phyloP scores from a whole-genome alignment of 2,329 filamentous ascomycete genomes.

The Talaromyces albobiverticillius region DNA sequence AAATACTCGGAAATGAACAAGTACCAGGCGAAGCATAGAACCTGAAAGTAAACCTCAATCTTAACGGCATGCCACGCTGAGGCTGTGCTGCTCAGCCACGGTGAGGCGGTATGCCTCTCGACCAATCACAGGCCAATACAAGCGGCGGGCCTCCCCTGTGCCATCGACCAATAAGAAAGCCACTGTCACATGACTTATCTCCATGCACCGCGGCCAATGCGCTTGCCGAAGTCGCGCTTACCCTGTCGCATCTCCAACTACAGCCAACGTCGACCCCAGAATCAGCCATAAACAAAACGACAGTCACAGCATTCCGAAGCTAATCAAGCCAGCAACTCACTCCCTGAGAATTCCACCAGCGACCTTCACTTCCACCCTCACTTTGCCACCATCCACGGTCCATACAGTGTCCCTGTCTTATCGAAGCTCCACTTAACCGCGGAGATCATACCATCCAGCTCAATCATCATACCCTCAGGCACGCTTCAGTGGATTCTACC shows the following conservation, averaged over 20 bases:
- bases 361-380: slow-evolving; percentile 1
- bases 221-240: slow-evolving; percentile 14
- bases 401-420: neutral
- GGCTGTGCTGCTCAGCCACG: slow-evolving; percentile 9
- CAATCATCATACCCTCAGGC: neutral
- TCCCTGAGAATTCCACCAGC: neutral
- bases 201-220: neutral
- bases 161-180: too few species aligned
- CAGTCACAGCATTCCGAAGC: neutral
- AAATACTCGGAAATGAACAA: neutral
- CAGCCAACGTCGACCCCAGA: slow-evolving; percentile 6
- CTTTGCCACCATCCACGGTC: neutral
- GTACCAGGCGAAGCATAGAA: neutral
- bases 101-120: neutral
- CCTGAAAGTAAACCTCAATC: too few species aligned
- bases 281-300: neutral
- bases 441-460: slow-evolving; percentile 1
- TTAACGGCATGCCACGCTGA: slow-evolving; percentile 4
- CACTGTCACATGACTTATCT: slow-evolving; percentile 3
- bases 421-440: slow-evolving; percentile 13
- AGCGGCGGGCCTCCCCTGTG: neutral
- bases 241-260: slow-evolving; percentile 6
- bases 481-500: neutral
- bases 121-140: neutral
- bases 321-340: neutral